Conservation (phyloP, 1,139 yeast species). For the Kodamaea arcana region DNA sequence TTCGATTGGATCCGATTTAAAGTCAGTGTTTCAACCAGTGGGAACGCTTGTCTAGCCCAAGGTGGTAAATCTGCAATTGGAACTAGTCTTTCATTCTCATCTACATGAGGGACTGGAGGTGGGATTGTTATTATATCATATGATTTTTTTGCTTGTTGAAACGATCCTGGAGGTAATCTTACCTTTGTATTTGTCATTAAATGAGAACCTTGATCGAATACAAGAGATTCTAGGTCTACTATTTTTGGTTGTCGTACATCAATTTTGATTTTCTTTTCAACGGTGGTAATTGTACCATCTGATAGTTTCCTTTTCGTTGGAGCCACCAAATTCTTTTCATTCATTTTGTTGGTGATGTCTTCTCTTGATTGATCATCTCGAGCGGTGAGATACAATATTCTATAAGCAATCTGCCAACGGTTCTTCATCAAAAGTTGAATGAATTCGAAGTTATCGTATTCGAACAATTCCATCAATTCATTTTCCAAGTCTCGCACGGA, state of each 20-base stretch:
- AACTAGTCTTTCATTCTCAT: constrained; percentile 49
- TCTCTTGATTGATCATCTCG: constrained; percentile 28
- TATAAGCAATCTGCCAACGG: constrained; percentile 52
- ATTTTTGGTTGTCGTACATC: constrained; percentile 43
- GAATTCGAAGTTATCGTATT: constrained; percentile 47
- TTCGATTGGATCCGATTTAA: constrained; percentile 82
- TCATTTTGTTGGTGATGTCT: constrained; percentile 21
- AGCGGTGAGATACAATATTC: constrained; percentile 40
- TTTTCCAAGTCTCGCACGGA: constrained; percentile 47
- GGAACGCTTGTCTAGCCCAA: constrained; percentile 82
- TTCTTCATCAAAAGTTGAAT: constrained; percentile 50
- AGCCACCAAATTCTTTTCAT: neutral
- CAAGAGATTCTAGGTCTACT: constrained; percentile 60
- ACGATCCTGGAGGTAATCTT: constrained; percentile 77
- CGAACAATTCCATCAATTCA: constrained; percentile 47
- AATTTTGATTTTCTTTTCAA: constrained; percentile 6
- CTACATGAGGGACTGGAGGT: constrained; percentile 48
- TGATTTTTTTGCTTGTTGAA: constrained; percentile 62
- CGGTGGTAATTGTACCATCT: neutral
- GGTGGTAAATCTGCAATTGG: constrained; percentile 63
- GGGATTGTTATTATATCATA: constrained; percentile 92
- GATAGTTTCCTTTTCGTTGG: constrained; percentile 15
- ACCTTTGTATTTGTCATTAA: constrained; percentile 65
- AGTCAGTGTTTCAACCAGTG: constrained; percentile 56
- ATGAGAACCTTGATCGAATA: constrained; percentile 71